Conservation (phyloP, 1,284 basidiomycete genomes). For the Takashimella tepidaria region DNA sequence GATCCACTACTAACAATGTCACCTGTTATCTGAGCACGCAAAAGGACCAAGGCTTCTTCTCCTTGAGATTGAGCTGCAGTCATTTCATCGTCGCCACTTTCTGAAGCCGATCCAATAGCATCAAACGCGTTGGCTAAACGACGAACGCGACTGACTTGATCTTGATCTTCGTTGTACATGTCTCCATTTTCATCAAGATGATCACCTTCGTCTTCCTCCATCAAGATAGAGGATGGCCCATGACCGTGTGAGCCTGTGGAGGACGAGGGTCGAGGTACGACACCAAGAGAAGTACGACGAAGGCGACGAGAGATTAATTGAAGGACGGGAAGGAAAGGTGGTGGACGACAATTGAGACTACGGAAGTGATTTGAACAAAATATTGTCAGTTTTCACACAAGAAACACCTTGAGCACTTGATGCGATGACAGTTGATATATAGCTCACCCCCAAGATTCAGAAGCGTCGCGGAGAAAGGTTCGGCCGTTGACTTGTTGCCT, state of each 20-base stretch:
- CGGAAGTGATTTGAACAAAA: not conserved
- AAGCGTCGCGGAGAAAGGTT: constrained; percentile 29
- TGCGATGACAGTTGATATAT: too few species aligned
- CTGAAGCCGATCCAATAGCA: constrained; percentile 25
- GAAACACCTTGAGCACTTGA: not conserved
- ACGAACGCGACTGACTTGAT: constrained; percentile 29
- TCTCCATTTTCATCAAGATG: constrained; percentile 7
- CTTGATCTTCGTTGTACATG: constrained; percentile 1
- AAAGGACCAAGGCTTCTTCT: constrained; percentile 4
- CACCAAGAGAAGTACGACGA: constrained; percentile 24
- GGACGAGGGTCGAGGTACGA: constrained; percentile 1
- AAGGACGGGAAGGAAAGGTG: constrained; percentile 40
- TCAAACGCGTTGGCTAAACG: constrained; percentile 38
- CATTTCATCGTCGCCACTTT: constrained; percentile 23
- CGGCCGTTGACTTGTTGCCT: constrained; percentile 33
- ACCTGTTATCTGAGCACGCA: constrained; percentile 31
- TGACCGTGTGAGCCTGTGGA: too few species aligned
- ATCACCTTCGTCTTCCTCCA: constrained; percentile 29
- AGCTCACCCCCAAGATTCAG: constrained; percentile 32
- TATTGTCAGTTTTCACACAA: not conserved
- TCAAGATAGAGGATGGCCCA: constrained; percentile 16
- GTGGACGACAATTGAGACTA: constrained; percentile 21
- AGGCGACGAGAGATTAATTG: constrained; percentile 33
- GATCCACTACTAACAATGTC: constrained; percentile 17
- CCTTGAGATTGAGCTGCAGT: constrained; percentile 4